Evolutionary conservation across 2,329 filamentous ascomycete species (phyloP), one percentile per base, ranked within the genome.

Genomic region (Arthrobotrys iridis): DNA sequence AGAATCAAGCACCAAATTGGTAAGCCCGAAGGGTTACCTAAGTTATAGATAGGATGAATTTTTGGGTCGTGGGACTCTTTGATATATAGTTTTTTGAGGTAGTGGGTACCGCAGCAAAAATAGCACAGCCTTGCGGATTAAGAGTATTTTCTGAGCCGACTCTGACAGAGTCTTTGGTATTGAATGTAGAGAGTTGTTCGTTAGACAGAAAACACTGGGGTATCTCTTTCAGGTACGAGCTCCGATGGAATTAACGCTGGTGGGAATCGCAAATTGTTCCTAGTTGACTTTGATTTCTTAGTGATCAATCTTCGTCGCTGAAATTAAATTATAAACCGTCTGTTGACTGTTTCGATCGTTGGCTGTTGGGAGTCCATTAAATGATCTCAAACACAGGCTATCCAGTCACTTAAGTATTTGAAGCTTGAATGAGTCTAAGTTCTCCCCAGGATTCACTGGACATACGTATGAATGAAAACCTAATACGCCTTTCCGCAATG

Each of bases 331-430:
- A n/a, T n/a, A n/a, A n/a, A n/a, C n/a, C n/a, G n/a, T n/a, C n/a
- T n/a, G n/a, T n/a, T 15, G 24, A 8, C 41, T 57, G 18, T 57
- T 43, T 50, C 30, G 59, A 55, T 33, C 26, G 45, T 58, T 30
- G 45, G 48, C 26, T 28, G 37, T 35, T 62, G 58, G 41, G 37
- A 40, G 37, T 67, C 46, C 26, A 57, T 33, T 66, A 60, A 45
- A 13, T 15, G 46, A 15, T 15, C 35, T 46, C 20, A 30, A 28
- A 55, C 41, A 43, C 37, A 55, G 57, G 43, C 45, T n/a, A 66
- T 74, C 62, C 26, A 22, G 62, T 63, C 70, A 62, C 50, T 74
- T 74, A 74, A 67, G 70, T 74, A 74, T 62, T 26, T 35, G 62
- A 62, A 63, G 30, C 46, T 30, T 45, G 55, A 74, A 59, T 74